Base-by-base conservation (phyloP, 164 flowering plant species). In the Paratinospora sagittata region DNA sequence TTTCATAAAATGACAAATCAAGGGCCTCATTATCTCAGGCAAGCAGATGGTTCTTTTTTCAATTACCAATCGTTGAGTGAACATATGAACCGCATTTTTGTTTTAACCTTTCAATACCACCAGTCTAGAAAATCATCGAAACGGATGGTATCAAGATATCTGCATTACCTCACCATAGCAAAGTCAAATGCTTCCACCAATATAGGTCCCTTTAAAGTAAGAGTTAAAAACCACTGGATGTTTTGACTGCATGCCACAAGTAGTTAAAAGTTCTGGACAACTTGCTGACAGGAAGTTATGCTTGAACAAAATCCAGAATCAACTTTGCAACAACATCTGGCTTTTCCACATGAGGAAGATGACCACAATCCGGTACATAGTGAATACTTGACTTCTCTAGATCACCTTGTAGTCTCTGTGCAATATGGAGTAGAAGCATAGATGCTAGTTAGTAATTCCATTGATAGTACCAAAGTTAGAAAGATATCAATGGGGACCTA, bases 291-390 rank as follows among this genome's bases (percentile, higher is more conserved):
- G 24, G 30, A 33, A 58, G 39, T 63, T 68, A 63, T 26, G 68
- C 34, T 30, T 47, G 76, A 67, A 77, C 78, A 72, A 92, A 92
- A 21, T 90, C 88, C 17, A 67, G 26, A 30, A 92, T 87, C 78
- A 89, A 75, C 72, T 83, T 80, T 66, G 87, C 84, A 52, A 82
- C 89, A 19, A 74, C 65, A 3, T 67, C 75, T 0, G 97, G 97
- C 78, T 83, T 89, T 73, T 95, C 97, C 69, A 92, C 92, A 75
- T 95, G 98, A 70, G 98, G 98, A 61, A 95, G 72, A 76, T 95
- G 98, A 4, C 97, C 97, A 57, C 97, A 90, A 57, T 89, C 82
- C 27, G 95, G 88, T 63, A 95, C 81, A 77, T 81, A 92, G 62
- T 81, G 84, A 26, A 92, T 17, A 60, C 75, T 71, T 43, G 98